Evolutionary conservation across 1,284 basidiomycete species (phyloP).

Genomic region (Malassezia restricta): DNA sequence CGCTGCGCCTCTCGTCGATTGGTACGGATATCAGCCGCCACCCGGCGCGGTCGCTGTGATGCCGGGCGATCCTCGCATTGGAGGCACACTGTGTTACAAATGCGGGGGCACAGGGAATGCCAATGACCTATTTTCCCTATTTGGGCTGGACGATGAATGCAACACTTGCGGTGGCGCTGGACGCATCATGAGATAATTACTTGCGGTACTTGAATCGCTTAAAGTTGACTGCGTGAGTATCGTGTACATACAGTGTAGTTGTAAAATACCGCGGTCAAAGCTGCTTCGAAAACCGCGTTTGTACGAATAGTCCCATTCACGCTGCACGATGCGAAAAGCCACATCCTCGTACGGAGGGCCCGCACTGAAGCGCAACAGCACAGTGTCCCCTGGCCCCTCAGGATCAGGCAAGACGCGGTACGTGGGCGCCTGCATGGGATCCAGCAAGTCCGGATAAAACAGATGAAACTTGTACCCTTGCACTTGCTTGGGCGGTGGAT

Average conservation of each 20-base stretch:
- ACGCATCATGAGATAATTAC: conserved; percentile 13
- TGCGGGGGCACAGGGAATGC: conserved; percentile 17
- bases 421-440: conserved; percentile 87
- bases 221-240: conserved; percentile 29
- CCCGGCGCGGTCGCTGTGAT: conserved; percentile 14
- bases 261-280: conserved; percentile 53
- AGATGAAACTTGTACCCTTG: conserved; percentile 93
- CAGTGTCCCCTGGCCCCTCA: conserved; percentile 69
- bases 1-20: conserved; percentile 4
- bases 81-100: conserved; percentile 18
- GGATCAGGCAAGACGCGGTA: conserved; percentile 58
- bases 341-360: conserved; percentile 99
- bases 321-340: conserved; percentile 91
- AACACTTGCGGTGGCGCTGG: conserved; percentile 12
- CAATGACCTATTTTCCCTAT: background rate
- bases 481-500: conserved; percentile 44
- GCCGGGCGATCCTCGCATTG: conserved; percentile 25
- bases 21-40: conserved; percentile 11
- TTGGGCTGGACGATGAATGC: conserved; percentile 10
- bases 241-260: conserved; percentile 29
- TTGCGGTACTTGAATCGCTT: conserved; percentile 41
- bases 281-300: conserved; percentile 56
- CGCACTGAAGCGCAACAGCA: conserved; percentile 80
- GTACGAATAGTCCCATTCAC: conserved; percentile 96
- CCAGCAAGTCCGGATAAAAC: conserved; percentile 89